Evolutionary conservation across 768 basidiomycete genomes (phyloP).

Genomic region (Leccinum incarnatum): DNA sequence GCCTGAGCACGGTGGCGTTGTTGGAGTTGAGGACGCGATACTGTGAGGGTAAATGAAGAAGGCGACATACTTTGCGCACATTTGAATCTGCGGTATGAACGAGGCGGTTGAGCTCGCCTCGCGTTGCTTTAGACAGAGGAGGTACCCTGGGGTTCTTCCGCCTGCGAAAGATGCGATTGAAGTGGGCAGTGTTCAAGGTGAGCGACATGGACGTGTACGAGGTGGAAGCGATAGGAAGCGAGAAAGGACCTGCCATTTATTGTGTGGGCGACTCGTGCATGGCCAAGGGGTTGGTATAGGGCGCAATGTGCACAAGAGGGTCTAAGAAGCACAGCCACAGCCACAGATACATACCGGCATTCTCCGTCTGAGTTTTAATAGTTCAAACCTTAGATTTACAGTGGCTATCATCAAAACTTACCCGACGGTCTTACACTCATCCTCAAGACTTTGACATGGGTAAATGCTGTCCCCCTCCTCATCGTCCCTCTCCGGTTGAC

Average conservation of each 20-base stretch:
- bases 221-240: conserved; percentile 27
- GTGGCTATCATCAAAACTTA: conserved; percentile 54
- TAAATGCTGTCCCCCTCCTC: conserved; percentile 43
- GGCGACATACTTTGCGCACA: conserved; percentile 51
- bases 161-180: conserved; percentile 35
- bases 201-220: conserved; percentile 28
- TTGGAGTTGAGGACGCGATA: conserved; percentile 37
- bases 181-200: conserved; percentile 25
- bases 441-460: conserved; percentile 81
- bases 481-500: conserved; percentile 8
- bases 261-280: conserved; percentile 13
- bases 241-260: conserved; percentile 23
- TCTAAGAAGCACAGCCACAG: conserved; percentile 27
- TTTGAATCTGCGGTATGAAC: conserved; percentile 55
- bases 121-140: conserved; percentile 48
- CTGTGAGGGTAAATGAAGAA: conserved; percentile 26
- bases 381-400: conserved; percentile 37
- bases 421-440: conserved; percentile 39
- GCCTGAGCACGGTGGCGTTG: conserved; percentile 29
- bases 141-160: conserved; percentile 43
- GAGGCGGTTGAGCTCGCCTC: conserved; percentile 66
- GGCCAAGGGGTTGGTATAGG: conserved; percentile 21
- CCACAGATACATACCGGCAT: conserved; percentile 1
- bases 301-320: background rate
- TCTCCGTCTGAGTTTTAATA: conserved; percentile 30